Evolutionary conservation across 2,329 filamentous ascomycete genomes (phyloP), one percentile per base, ranked within the genome.

Genomic region (Talaromyces sp.): DNA sequence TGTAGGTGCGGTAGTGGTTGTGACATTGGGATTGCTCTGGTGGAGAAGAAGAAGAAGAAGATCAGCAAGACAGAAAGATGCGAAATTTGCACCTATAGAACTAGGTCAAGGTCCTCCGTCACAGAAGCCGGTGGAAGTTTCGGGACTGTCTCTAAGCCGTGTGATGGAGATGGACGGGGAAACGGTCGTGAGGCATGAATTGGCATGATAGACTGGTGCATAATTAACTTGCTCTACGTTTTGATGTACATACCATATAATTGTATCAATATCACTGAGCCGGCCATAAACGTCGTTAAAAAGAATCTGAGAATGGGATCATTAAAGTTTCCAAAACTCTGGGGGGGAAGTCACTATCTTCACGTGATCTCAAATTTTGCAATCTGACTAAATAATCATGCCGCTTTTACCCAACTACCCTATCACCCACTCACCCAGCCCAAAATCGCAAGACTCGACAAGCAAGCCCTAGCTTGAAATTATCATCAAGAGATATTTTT

Each of bases 361-460:
- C 68, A 69, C 68, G 68, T 69, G 68, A 69, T 49, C 64, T 61
- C 39, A 62, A 61, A 62, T 47, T 64, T 63, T 64, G 39, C 58
- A 50, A 43, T 35, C 50, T 35, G n/a, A 57, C 33, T 43, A 37
- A 49, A 49, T 15, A 52, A 31, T 27, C 57, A 27, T 11, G 57
- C 57, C 63, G 25, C 47, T 57, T 37, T 49, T 35, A 45, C 13
- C 31, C 17, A 52, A 54, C 27, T 35, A 33, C 27, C 27, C 6
- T 10, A 37, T 1, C 9, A 37, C 11, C 10, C 35, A 37, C 35
- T 13, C 10, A 25, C 3, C 11, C 13, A 50, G 5, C 8, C 13
- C 47, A 9, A 27, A 13, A 50, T 56, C 52, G 33, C 52, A 56
- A 56, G 6, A 37, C 11, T 3, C 17, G 31, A 56, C 52, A n/a